A percentile compares a stretch with the other conserved stretches of the same genome.
phyloP scores from a whole-genome alignment of 2,329 filamentous ascomycete species.

The Xylaria sp. region DNA sequence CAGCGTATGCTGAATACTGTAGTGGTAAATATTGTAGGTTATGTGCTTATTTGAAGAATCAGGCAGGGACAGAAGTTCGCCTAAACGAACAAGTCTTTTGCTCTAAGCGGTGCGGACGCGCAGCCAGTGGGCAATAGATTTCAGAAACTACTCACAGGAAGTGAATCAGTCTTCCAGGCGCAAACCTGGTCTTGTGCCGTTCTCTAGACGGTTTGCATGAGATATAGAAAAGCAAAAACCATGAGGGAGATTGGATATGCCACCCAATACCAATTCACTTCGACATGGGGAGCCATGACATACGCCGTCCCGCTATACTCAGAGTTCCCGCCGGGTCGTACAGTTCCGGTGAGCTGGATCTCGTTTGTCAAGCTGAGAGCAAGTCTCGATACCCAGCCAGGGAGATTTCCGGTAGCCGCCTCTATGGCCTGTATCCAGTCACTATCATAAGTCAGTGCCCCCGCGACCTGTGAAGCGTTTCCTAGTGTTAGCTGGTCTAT shows the following conservation, averaged over 20 bases:
- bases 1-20: neutral
- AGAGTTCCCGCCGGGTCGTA: constrained; percentile 38
- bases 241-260: constrained; percentile 51
- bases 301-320: constrained; percentile 47
- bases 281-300: constrained; percentile 48
- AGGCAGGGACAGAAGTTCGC: neutral
- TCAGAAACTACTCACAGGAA: constrained; percentile 42
- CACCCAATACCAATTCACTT: constrained; percentile 53
- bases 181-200: constrained; percentile 51
- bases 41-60: neutral
- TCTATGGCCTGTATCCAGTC: constrained; percentile 54
- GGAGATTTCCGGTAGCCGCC: constrained; percentile 47
- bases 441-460: constrained; percentile 49
- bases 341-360: constrained; percentile 49
- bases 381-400: constrained; percentile 50
- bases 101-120: neutral
- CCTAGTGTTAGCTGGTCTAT: constrained; percentile 49
- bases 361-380: constrained; percentile 52
- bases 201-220: constrained; percentile 51
- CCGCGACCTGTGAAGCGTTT: constrained; percentile 47
- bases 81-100: neutral
- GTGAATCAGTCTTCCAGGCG: constrained; percentile 53
- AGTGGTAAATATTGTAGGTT: neutral
- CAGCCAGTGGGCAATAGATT: neutral
- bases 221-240: constrained; percentile 50